Evolutionary conservation across 768 basidiomycete genomes (phyloP).

Genomic region (Lentinula sp.): DNA sequence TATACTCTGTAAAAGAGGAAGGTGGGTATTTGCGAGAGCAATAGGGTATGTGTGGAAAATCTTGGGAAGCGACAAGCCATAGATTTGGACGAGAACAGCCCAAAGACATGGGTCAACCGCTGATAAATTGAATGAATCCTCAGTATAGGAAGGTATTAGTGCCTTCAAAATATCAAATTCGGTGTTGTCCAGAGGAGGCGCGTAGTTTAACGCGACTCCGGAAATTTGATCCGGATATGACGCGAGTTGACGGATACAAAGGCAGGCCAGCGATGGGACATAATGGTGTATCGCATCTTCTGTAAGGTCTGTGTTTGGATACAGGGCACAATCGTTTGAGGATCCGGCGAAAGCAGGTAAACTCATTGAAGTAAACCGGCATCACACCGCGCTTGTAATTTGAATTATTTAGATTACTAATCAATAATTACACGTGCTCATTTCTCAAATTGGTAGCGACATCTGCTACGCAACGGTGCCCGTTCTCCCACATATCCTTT

Average conservation of each 20-base stretch:
- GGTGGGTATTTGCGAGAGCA: constrained; percentile 47
- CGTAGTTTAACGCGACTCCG: neutral
- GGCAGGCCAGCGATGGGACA: constrained; percentile 5
- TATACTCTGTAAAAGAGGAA: constrained; percentile 53
- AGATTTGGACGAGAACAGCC: constrained; percentile 57
- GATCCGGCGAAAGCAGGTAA: neutral
- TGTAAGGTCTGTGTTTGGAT: neutral
- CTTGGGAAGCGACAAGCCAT: constrained; percentile 42
- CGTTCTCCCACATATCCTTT: neutral
- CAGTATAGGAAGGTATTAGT: constrained; percentile 27
- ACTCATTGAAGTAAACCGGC: neutral
- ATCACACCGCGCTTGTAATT: too few species aligned
- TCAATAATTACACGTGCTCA: neutral
- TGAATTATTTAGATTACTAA: neutral
- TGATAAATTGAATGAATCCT: constrained; percentile 16
- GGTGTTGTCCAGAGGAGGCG: neutral
- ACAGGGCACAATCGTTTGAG: neutral
- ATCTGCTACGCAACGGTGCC: neutral
- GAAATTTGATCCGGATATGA: constrained; percentile 7
- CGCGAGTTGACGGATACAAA: constrained; percentile 8
- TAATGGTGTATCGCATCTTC: neutral
- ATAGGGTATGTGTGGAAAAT: constrained; percentile 33
- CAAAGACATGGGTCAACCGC: constrained; percentile 53
- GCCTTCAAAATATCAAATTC: constrained; percentile 30
- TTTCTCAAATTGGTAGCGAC: neutral